phyloP scores from a whole-genome alignment of 2,329 filamentous ascomycete species.

The Ceratocystis lukuohia region DNA sequence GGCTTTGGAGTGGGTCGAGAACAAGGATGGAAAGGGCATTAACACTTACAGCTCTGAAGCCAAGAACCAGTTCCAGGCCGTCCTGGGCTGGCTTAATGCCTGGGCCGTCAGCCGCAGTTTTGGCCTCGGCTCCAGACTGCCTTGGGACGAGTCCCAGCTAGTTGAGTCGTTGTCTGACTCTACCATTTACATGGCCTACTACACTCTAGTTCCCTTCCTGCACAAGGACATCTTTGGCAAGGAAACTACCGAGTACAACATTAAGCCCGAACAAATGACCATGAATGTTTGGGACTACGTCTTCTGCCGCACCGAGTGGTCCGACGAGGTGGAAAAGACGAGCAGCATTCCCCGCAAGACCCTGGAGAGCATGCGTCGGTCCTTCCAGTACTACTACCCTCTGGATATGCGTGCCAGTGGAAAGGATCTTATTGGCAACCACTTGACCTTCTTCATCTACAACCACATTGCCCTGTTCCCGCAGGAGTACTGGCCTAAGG shows the following conservation, averaged over 20 bases:
- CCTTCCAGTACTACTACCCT: slow-evolving; percentile 96
- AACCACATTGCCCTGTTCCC: slow-evolving; percentile 84
- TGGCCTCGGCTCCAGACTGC: slow-evolving; percentile 83
- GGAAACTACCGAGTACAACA: slow-evolving; percentile 51
- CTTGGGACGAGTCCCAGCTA: slow-evolving; percentile 82
- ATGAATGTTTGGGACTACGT: slow-evolving; percentile 96
- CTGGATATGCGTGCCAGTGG: slow-evolving; percentile 77
- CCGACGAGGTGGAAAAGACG: slow-evolving; percentile 48
- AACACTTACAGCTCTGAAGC: slow-evolving; percentile 72
- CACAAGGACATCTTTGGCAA: slow-evolving; percentile 80
- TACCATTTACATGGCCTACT: slow-evolving; percentile 83
- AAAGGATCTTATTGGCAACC: slow-evolving; percentile 87
- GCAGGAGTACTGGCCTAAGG: slow-evolving; percentile 74
- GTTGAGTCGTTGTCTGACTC: slow-evolving; percentile 88
- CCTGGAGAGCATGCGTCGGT: slow-evolving; percentile 68
- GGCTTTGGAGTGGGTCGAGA: slow-evolving; percentile 58
- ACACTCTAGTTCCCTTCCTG: slow-evolving; percentile 50
- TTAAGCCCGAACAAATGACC: slow-evolving; percentile 75
- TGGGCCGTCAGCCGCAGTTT: slow-evolving; percentile 92
- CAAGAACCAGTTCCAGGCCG: slow-evolving; percentile 67
- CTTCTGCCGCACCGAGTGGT: slow-evolving; percentile 62
- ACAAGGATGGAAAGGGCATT: slow-evolving; percentile 51
- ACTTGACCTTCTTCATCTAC: slow-evolving; percentile 92
- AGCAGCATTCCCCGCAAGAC: slow-evolving; percentile 61
- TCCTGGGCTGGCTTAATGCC: slow-evolving; percentile 82